Conservation (phyloP, 1,284 basidiomycete genomes). For the Neonothopanus nambi region DNA sequence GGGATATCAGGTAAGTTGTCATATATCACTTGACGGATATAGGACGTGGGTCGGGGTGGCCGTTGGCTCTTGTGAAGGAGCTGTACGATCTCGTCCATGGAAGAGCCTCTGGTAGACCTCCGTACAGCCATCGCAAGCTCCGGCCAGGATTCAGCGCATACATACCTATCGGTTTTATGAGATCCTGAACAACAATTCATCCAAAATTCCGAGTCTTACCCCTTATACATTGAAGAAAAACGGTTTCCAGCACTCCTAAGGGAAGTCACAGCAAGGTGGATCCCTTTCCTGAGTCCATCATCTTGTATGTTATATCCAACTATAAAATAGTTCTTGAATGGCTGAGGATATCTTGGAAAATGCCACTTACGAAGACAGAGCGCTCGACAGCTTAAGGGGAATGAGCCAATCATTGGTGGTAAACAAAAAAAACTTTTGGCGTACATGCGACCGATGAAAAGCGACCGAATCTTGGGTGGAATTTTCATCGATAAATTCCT, state of each 20-base stretch:
- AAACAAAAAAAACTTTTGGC: conserved; percentile 1
- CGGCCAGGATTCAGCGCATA: conserved; percentile 34
- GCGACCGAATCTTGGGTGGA: conserved; percentile 1
- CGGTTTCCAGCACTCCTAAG: conserved; percentile 22
- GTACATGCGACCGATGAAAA: conserved; percentile 15
- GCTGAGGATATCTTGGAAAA: too few species aligned
- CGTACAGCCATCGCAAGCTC: conserved; percentile 31
- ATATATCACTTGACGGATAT: conserved; percentile 35
- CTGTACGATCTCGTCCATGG: conserved; percentile 42
- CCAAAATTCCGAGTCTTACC: not conserved
- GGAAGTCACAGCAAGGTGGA: conserved; percentile 28
- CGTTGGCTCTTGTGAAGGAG: conserved; percentile 27
- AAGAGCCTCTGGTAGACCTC: conserved; percentile 24
- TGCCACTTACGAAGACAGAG: conserved; percentile 35
- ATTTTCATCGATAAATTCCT: not conserved
- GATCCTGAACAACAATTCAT: not conserved
- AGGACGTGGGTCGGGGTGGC: conserved; percentile 13
- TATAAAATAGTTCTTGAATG: conserved; percentile 19
- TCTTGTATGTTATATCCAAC: conserved; percentile 42
- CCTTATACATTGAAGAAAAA: not conserved
- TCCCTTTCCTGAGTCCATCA: conserved; percentile 23
- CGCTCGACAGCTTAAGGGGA: conserved; percentile 34
- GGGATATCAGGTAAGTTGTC: conserved; percentile 28
- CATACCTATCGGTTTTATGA: conserved; percentile 31
- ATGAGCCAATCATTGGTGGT: not conserved